These are phyloP conservation scores for Amphicarpaea edgeworthii DNA, from an alignment of 306 rosid genomes.

Conservation along the genomic window DNA sequence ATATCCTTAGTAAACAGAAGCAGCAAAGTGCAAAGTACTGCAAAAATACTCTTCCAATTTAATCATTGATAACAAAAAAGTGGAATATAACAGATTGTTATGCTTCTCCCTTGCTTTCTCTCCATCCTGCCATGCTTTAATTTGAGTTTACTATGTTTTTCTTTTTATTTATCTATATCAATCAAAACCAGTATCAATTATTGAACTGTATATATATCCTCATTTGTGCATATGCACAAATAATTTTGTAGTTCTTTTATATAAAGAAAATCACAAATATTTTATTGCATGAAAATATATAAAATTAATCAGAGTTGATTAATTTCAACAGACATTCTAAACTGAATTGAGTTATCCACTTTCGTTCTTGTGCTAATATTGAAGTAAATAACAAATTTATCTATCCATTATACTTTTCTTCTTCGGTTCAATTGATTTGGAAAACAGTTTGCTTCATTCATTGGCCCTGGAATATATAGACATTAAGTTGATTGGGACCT, in stretches of 20 bases:
- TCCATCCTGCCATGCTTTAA: background rate
- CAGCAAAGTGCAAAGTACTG: conserved; percentile 9
- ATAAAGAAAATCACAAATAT: background rate
- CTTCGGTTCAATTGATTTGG: conserved; percentile 29
- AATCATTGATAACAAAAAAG: conserved; percentile 17
- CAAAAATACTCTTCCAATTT: conserved; percentile 29
- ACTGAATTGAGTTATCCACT: background rate
- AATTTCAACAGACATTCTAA: conserved; percentile 8
- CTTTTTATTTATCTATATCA: too few species aligned
- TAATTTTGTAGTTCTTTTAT: background rate
- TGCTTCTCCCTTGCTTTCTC: conserved; percentile 15
- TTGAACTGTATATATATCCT: too few species aligned
- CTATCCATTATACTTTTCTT: conserved; percentile 47
- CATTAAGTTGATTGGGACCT: conserved; percentile 9
- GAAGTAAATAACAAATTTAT: conserved; percentile 34
- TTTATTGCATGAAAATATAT: background rate
- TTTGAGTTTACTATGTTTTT: background rate
- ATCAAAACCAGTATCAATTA: too few species aligned
- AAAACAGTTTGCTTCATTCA: conserved; percentile 27
- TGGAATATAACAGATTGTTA: conserved; percentile 45
- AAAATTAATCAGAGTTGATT: background rate
- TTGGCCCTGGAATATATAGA: conserved; percentile 40
- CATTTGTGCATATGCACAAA: background rate
- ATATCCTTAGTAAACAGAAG: background rate
- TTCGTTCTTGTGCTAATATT: conserved; percentile 15